phyloP scores from a whole-genome alignment of 805 yeast genomes.

The Teunomyces lycoperdinae region DNA sequence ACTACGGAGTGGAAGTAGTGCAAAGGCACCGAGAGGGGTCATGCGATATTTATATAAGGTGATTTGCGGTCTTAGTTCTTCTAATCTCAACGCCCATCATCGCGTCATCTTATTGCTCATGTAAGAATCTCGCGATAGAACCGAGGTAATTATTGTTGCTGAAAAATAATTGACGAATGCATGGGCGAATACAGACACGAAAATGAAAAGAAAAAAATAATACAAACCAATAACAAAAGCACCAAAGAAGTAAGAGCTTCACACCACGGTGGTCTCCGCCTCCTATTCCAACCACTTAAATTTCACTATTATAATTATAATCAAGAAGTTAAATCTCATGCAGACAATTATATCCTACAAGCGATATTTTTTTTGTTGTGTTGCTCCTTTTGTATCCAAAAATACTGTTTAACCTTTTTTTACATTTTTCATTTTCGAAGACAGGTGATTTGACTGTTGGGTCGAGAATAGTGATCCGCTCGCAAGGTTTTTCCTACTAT shows the following conservation, averaged over 20 bases:
- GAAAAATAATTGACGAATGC: not conserved
- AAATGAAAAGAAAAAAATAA: not conserved
- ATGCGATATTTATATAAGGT: not conserved
- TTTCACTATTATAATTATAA: not conserved
- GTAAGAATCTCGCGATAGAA: not conserved
- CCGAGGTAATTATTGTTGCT: not conserved
- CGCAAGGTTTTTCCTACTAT: not conserved
- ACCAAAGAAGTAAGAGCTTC: not conserved
- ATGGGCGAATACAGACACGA: not conserved
- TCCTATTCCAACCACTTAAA: not conserved
- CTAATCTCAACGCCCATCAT: not conserved
- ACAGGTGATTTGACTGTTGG: not conserved
- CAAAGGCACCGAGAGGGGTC: not conserved
- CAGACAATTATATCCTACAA: not conserved
- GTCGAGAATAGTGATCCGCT: not conserved
- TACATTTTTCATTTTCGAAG: not conserved
- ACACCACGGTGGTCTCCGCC: not conserved
- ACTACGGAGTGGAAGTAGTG: not conserved
- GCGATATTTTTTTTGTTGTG: not conserved
- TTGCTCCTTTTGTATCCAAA: not conserved
- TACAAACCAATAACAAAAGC: not conserved
- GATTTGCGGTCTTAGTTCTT: not conserved
- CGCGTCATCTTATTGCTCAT: not conserved
- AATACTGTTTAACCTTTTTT: not conserved
- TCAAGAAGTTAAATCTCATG: conserved; percentile 2